Conservation (phyloP, 345 rosid genomes). For the Aethionema arabicum region DNA sequence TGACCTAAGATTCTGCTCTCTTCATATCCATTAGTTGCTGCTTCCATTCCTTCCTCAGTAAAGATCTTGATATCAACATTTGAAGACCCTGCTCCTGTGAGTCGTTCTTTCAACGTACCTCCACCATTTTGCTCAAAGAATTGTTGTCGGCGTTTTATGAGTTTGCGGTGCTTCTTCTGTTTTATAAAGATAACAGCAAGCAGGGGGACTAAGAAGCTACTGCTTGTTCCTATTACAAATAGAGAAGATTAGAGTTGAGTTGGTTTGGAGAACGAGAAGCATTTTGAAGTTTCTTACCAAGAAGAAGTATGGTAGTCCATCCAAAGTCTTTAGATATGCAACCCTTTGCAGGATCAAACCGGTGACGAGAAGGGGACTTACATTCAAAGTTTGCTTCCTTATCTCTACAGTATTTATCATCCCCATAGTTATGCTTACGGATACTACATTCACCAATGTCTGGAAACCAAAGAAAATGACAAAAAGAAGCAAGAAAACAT, state of each 20-base stretch:
- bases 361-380: constrained; percentile 6
- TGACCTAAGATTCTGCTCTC: constrained; percentile 29
- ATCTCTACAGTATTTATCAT: background rate
- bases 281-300: constrained; percentile 7
- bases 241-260: background rate
- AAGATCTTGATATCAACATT: constrained; percentile 29
- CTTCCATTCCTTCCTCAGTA: constrained; percentile 31
- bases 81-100: constrained; percentile 23
- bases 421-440: background rate
- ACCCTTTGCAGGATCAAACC: background rate
- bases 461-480: background rate
- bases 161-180: background rate
- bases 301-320: constrained; percentile 13
- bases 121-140: constrained; percentile 25
- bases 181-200: background rate
- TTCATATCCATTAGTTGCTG: constrained; percentile 34
- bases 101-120: background rate
- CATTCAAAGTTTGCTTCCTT: constrained; percentile 25
- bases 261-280: background rate
- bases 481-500: too few relatives aligned
- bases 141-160: constrained; percentile 10
- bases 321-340: constrained; percentile 1
- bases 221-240: constrained; percentile 5
- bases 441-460: constrained; percentile 15
- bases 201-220: constrained; percentile 13